Evolutionary conservation across 2,329 filamentous ascomycete species (phyloP).

Genomic region (Rutstroemia sp.): DNA sequence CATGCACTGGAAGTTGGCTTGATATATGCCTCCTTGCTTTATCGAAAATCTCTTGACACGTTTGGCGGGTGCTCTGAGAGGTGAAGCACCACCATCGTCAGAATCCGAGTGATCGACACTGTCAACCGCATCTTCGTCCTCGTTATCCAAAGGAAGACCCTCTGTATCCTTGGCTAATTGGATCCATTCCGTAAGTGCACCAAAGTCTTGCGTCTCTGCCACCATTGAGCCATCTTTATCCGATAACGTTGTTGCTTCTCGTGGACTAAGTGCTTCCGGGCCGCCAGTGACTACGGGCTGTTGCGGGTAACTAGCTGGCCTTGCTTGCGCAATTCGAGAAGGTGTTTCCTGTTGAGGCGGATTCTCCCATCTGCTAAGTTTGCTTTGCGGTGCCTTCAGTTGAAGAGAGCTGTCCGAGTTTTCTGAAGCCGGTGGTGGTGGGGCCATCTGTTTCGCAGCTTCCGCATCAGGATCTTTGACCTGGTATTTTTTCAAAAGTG

Average conservation of each 20-base stretch:
- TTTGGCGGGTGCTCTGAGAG: conserved; percentile 6
- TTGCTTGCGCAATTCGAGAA: conserved; percentile 21
- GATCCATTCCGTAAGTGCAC: conserved; percentile 24
- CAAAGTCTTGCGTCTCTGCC: not conserved
- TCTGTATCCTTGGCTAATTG: conserved; percentile 56
- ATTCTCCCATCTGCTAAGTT: conserved; percentile 32
- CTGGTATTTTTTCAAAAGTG: conserved; percentile 50
- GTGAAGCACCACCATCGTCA: conserved; percentile 26
- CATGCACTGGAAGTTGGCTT: conserved; percentile 49
- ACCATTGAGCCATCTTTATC: not conserved
- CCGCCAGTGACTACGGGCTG: not conserved
- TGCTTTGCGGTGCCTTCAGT: conserved; percentile 40
- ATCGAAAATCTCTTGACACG: not conserved
- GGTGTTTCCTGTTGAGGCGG: conserved; percentile 34
- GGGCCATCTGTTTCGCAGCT: not conserved
- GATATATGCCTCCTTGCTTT: conserved; percentile 18
- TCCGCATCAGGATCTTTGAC: conserved; percentile 30
- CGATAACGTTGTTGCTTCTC: too few relatives aligned
- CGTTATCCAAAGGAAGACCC: conserved; percentile 47
- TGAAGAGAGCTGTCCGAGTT: conserved; percentile 31
- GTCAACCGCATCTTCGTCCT: conserved; percentile 41
- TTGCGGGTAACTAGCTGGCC: not conserved
- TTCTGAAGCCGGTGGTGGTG: not conserved
- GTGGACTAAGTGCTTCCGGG: not conserved
- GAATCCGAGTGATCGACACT: conserved; percentile 24